Conservation (phyloP, 192 early-diverging fungal species). For the Coemansia furcata region DNA sequence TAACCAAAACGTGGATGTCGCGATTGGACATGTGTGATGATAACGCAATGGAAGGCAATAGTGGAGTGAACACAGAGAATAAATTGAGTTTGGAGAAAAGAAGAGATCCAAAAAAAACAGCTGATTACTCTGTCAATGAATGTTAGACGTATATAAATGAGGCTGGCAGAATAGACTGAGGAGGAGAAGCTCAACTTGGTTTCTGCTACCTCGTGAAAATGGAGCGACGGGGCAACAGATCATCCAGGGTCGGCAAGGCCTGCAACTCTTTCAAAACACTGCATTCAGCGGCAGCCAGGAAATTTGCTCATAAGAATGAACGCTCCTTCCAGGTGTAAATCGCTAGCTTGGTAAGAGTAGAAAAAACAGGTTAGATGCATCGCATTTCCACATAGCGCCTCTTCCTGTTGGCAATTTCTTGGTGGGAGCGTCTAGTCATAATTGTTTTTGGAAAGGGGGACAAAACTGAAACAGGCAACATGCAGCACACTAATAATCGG, state of each 20-base stretch:
- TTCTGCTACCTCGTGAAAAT: neutral
- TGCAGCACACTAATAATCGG: neutral
- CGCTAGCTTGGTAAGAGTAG: neutral
- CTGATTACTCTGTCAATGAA: neutral
- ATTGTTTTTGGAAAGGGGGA: neutral
- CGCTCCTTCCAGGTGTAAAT: neutral
- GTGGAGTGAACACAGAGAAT: neutral
- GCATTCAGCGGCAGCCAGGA: neutral
- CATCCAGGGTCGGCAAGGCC: neutral
- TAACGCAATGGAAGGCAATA: neutral
- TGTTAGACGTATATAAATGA: neutral
- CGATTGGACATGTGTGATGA: conserved; percentile 28
- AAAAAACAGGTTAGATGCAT: neutral
- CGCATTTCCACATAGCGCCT: neutral
- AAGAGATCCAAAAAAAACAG: neutral
- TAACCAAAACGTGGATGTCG: conserved; percentile 53
- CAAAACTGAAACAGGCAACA: neutral
- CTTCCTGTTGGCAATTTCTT: neutral
- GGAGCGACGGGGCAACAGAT: neutral
- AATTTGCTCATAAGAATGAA: neutral
- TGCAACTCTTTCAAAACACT: neutral
- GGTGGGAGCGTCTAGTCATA: neutral
- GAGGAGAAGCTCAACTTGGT: neutral
- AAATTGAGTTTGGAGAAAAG: neutral
- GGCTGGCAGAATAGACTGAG: neutral